Conservation (phyloP, 179 eudicot genomes). For the Amaranthus tricolor region DNA sequence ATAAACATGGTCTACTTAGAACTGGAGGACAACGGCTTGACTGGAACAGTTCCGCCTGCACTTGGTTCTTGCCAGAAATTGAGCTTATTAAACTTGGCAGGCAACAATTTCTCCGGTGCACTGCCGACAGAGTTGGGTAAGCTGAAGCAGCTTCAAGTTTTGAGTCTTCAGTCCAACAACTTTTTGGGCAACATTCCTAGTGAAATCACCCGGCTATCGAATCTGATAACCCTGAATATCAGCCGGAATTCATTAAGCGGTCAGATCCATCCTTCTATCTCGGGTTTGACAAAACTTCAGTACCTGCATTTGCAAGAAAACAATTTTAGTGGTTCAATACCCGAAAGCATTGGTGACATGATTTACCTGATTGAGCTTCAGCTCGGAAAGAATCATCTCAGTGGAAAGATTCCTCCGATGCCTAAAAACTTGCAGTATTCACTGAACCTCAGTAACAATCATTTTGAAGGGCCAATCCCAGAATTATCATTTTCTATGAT, state of each 20-base stretch:
- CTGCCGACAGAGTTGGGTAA: constrained; percentile 48
- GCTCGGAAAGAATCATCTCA: constrained; percentile 56
- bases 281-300: constrained; percentile 41
- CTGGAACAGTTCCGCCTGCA: constrained; percentile 54
- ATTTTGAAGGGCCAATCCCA: constrained; percentile 57
- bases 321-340: constrained; percentile 57
- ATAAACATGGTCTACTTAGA: constrained; percentile 59
- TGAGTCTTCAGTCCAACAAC: constrained; percentile 57
- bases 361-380: constrained; percentile 54
- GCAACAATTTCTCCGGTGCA: constrained; percentile 45
- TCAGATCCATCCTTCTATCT: constrained; percentile 54
- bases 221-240: constrained; percentile 49
- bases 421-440: constrained; percentile 52
- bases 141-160: constrained; percentile 47
- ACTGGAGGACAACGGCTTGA: constrained; percentile 51
- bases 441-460: constrained; percentile 69
- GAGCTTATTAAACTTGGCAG: constrained; percentile 56
- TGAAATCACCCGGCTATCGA: constrained; percentile 36
- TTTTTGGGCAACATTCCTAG: constrained; percentile 59
- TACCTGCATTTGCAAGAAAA: constrained; percentile 62
- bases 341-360: constrained; percentile 40
- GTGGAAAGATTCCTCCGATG: constrained; percentile 54
- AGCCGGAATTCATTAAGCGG: constrained; percentile 60
- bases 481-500: constrained; percentile 27
- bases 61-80: constrained; percentile 50